Percentiles rank a stretch among this genome's conserved stretches.
phyloP scores from a whole-genome alignment of 225 moss, liverwort and hornwort genomes.

The Neckera pumila region DNA sequence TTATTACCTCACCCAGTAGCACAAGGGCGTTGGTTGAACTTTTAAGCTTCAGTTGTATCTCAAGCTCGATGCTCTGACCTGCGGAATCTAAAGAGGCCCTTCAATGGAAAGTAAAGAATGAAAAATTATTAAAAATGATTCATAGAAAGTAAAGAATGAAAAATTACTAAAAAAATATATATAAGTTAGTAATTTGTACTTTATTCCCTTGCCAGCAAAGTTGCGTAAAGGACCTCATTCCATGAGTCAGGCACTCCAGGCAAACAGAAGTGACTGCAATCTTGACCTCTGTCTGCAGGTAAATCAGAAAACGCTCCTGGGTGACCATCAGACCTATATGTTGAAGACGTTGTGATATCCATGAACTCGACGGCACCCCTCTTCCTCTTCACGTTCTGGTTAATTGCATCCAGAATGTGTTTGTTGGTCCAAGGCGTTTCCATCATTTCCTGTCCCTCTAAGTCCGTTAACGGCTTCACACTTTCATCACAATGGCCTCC shows the following conservation, averaged over 20 bases:
- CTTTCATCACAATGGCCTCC: conserved; percentile 24
- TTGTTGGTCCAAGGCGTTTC: conserved; percentile 15
- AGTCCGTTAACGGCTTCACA: background rate
- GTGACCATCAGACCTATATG: conserved; percentile 25
- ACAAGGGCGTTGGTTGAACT: background rate
- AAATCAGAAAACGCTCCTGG: conserved; percentile 6
- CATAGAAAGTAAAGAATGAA: background rate
- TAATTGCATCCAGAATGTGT: conserved; percentile 8
- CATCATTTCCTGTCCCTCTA: background rate
- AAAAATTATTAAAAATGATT: background rate
- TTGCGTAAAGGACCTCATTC: conserved; percentile 28
- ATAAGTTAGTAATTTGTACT: background rate
- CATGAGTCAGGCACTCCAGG: conserved; percentile 46
- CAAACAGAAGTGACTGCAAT: conserved; percentile 47
- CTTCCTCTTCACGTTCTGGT: background rate
- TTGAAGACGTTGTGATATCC: conserved; percentile 12
- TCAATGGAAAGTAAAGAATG: background rate
- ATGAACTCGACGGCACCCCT: conserved; percentile 5
- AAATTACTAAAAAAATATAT: background rate
- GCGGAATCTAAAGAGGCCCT: background rate
- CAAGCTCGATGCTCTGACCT: background rate
- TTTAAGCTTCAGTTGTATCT: background rate
- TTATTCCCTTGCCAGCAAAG: conserved; percentile 4
- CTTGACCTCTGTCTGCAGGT: background rate
- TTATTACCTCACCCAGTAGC: background rate